Percentiles rank a stretch among this genome's conserved stretches.
phyloP scores from a whole-genome alignment of 768 basidiomycete genomes.

The Tulasnella sp. region DNA sequence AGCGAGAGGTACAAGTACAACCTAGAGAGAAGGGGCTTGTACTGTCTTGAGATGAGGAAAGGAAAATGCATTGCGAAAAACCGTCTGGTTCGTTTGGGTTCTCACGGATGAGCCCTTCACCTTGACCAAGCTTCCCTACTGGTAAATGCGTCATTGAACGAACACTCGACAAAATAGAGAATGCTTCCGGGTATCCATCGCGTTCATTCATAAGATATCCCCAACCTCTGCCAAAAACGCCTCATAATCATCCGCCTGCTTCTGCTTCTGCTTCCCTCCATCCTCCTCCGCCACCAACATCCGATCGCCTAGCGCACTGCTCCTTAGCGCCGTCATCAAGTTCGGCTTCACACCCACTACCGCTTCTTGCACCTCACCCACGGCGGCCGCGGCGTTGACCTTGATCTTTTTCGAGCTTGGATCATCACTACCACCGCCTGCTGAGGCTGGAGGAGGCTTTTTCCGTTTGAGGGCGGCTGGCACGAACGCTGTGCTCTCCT shows the following conservation, averaged over 20 bases:
- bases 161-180: too few species aligned
- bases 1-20: too few species aligned
- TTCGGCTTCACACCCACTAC: constrained; percentile 1
- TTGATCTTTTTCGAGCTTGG: neutral
- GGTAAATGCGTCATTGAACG: too few species aligned
- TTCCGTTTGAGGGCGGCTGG: constrained; percentile 74
- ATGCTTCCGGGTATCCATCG: too few species aligned
- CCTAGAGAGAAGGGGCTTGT: too few species aligned
- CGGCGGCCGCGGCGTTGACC: neutral
- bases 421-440: neutral
- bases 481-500: constrained; percentile 88
- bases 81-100: too few species aligned
- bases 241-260: constrained; percentile 15
- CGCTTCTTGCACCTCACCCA: neutral
- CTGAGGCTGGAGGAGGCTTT: constrained; percentile 27
- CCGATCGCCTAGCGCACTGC: neutral
- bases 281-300: neutral
- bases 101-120: too few species aligned
- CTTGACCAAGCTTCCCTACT: too few species aligned
- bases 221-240: constrained; percentile 15
- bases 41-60: too few species aligned
- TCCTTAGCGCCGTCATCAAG: constrained; percentile 12
- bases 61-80: too few species aligned
- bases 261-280: neutral
- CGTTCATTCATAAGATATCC: neutral